Percentiles rank a stretch among this genome's conserved stretches.
Conservation (phyloP, 371 early-diverging fungal species). For the Circinella minor region DNA sequence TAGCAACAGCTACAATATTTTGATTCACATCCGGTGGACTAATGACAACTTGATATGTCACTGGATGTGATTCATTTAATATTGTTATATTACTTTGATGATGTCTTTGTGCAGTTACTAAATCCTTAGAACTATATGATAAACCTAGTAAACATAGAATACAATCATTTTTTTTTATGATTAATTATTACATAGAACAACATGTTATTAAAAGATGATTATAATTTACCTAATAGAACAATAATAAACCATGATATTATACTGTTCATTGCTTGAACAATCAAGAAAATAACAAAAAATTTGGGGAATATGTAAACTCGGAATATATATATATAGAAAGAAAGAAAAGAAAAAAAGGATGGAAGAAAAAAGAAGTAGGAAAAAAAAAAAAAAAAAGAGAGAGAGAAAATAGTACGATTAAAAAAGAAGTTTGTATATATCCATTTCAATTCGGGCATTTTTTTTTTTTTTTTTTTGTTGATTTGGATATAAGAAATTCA, state of each 20-base stretch:
- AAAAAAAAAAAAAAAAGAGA: not conserved
- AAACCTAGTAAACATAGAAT: not conserved
- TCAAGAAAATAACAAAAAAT: not conserved
- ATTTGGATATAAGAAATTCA: too few species aligned
- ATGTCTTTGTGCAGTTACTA: too few species aligned
- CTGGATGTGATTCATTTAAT: not conserved
- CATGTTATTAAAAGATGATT: not conserved
- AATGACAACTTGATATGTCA: conserved; percentile 31
- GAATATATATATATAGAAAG: not conserved
- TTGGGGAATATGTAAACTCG: not conserved
- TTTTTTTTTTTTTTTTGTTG: conserved; percentile 5
- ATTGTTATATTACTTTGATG: not conserved
- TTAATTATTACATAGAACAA: too few species aligned
- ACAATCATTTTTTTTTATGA: too few species aligned
- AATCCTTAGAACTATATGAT: not conserved
- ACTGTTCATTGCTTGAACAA: not conserved
- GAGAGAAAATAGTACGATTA: not conserved
- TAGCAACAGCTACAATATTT: conserved; percentile 27
- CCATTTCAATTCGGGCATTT: conserved; percentile 10
- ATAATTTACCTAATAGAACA: not conserved
- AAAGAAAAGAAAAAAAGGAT: not conserved
- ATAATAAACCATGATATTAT: not conserved
- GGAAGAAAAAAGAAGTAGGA: not conserved
- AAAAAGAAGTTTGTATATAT: too few species aligned
- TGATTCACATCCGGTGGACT: conserved; percentile 6